Evolutionary conservation across 345 rosid species (phyloP).

Genomic region (Eucalyptus pauciflora): DNA sequence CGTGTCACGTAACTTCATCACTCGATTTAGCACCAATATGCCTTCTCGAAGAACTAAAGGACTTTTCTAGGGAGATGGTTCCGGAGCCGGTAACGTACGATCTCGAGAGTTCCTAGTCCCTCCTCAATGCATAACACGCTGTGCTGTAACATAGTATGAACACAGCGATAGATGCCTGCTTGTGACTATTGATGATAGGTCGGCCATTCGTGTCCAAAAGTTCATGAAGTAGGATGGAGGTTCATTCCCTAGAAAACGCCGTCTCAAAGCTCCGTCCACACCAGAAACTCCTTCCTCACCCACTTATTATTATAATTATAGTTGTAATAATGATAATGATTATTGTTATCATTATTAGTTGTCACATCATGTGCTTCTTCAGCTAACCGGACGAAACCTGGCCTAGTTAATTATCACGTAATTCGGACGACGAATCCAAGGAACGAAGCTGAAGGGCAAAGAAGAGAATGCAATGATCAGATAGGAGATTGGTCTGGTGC

Average conservation of each 20-base stretch:
- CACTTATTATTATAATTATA: background rate
- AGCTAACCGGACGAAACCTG: background rate
- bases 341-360: background rate
- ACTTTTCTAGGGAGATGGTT: background rate
- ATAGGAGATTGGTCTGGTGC: background rate
- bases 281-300: background rate
- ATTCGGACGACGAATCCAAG: background rate
- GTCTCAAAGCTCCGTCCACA: background rate
- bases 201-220: background rate
- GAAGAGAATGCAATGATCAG: background rate
- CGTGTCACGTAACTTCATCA: background rate
- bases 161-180: background rate
- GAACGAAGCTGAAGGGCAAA: background rate
- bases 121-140: background rate
- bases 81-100: background rate
- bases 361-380: background rate
- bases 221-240: background rate
- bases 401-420: background rate
- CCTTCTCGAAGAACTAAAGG: too few relatives aligned
- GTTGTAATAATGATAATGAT: background rate
- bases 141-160: background rate
- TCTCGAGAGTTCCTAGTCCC: background rate
- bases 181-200: background rate
- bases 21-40: too few relatives aligned
- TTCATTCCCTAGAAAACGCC: background rate